A percentile compares a stretch with the other conserved stretches of the same genome.
phyloP scores from a whole-genome alignment of 2,329 filamentous ascomycete species.

The Fragosphaeria purpurea region DNA sequence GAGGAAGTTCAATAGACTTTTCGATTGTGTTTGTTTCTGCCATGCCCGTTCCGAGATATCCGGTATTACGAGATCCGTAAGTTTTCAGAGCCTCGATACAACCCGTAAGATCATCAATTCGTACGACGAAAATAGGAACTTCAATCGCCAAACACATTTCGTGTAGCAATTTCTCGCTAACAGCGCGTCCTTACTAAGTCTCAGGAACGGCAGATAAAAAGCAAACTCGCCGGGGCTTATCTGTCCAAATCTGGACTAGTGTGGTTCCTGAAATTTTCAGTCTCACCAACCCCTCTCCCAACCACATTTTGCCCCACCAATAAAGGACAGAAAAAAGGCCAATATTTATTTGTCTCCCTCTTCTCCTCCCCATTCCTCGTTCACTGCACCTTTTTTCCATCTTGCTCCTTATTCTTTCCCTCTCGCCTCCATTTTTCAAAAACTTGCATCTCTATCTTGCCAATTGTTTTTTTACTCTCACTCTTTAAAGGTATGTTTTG shows the following conservation, averaged over 20 bases:
- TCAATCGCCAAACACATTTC: too few relatives aligned
- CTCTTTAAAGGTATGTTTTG: too few relatives aligned
- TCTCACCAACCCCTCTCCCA: constrained; percentile 9
- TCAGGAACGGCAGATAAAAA: constrained; percentile 2
- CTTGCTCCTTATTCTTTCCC: constrained; percentile 22
- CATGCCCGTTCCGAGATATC: too few relatives aligned
- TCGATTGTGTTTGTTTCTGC: too few relatives aligned
- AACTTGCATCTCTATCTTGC: too few relatives aligned
- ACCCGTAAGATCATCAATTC: too few relatives aligned
- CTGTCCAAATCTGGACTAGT: constrained; percentile 2
- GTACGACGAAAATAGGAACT: too few relatives aligned
- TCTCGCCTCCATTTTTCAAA: constrained; percentile 13
- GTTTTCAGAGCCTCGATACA: too few relatives aligned
- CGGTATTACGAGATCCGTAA: too few relatives aligned
- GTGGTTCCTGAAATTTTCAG: constrained; percentile 10
- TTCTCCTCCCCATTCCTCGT: constrained; percentile 13
- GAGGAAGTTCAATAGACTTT: neutral
- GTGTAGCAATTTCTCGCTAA: too few relatives aligned
- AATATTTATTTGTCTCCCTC: constrained; percentile 5
- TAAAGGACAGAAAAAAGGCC: constrained; percentile 2
- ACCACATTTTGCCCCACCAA: constrained; percentile 6
- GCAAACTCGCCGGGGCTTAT: neutral
- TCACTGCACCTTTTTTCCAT: constrained; percentile 8
- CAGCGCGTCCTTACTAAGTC: too few relatives aligned
- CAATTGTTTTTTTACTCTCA: too few relatives aligned